phyloP scores from a whole-genome alignment of 352 stramenopile genomes.

The Globisporangium acanthophoron region DNA sequence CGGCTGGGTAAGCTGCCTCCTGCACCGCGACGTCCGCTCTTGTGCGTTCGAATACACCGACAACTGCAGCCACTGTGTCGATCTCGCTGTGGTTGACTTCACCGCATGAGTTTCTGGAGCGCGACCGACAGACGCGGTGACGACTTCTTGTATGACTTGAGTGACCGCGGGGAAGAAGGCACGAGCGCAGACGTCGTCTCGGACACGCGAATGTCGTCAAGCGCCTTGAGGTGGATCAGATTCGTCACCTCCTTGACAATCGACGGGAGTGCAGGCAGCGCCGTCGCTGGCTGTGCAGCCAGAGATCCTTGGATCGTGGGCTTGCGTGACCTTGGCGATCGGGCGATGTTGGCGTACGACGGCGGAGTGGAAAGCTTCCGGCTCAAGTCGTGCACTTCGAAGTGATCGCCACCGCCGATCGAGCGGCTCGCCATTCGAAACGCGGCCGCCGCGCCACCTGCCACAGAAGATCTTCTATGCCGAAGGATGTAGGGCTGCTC shows the following conservation, averaged over 20 bases:
- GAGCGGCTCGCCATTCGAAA: conserved; percentile 22
- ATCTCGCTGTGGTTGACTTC: not conserved
- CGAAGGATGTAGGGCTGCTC: conserved; percentile 51
- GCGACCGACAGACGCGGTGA: conserved; percentile 32
- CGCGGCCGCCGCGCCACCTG: conserved; percentile 11
- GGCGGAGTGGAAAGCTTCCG: conserved; percentile 32
- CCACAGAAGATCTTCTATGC: conserved; percentile 24
- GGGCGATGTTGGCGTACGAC: conserved; percentile 23
- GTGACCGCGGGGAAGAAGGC: conserved; percentile 31
- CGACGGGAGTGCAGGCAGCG: conserved; percentile 13
- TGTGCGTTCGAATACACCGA: not conserved
- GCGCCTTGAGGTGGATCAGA: conserved; percentile 10
- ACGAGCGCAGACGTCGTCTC: conserved; percentile 23
- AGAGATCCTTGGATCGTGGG: conserved; percentile 6
- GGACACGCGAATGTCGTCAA: conserved; percentile 19
- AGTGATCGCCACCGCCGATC: conserved; percentile 37
- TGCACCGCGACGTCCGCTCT: not conserved
- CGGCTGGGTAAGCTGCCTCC: conserved; percentile 12
- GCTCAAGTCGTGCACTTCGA: conserved; percentile 26
- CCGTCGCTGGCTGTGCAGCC: not conserved
- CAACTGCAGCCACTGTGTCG: not conserved
- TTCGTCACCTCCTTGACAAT: conserved; percentile 13
- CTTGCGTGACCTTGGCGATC: conserved; percentile 22
- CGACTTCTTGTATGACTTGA: conserved; percentile 39
- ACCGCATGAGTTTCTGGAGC: conserved; percentile 46